Evolutionary conservation across 768 basidiomycete genomes (phyloP), one percentile per base, ranked within the genome.

Genomic region (Termitomyces sp.): DNA sequence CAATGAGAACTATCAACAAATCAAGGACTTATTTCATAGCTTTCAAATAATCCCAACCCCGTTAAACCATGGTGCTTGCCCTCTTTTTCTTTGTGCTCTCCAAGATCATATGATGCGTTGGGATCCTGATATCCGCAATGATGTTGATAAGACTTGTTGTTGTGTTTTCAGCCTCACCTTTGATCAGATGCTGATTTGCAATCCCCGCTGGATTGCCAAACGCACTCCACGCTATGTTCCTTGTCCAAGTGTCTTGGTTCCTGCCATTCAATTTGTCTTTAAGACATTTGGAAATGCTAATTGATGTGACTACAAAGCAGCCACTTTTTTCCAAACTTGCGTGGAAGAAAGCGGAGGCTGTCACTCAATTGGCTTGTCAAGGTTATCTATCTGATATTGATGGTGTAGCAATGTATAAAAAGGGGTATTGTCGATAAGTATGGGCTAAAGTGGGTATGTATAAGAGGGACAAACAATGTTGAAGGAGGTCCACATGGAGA

Each of bases 401-500:
- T 0, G 54, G 41, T 44, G 41, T 65, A 11, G 6, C 18, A 12
- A 18, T 65, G 51, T 67, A 65, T 44, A 58, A 64, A 38, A n/a
- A 51, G 52, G 18, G 52, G 53, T n/a, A 60, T 59, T 0, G 16
- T 63, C 10, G 63, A 63, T 47, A 46, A 59, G 15, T 47, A 64
- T 58, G 62, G 64, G 1, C 56, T 61, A 20, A 63, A 48, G 32
- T 66, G 53, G 56, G 58, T 43, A 10, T 58, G 66, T 54, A 2
- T 57, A 1, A 56, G 60, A 3, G 62, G 64, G 0, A 64, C 61
- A 5, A 66, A 66, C 46, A 66, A 63, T 25, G 58, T 63, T 33
- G 63, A 66, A 53, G 64, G 64, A 33, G 64, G 64, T 50, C 66
- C 66, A 12, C 63, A 65, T 50, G 61, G 66, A 35, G 62, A 63